Base-by-base conservation (phyloP, 768 basidiomycete species). In the Mycena rosella region DNA sequence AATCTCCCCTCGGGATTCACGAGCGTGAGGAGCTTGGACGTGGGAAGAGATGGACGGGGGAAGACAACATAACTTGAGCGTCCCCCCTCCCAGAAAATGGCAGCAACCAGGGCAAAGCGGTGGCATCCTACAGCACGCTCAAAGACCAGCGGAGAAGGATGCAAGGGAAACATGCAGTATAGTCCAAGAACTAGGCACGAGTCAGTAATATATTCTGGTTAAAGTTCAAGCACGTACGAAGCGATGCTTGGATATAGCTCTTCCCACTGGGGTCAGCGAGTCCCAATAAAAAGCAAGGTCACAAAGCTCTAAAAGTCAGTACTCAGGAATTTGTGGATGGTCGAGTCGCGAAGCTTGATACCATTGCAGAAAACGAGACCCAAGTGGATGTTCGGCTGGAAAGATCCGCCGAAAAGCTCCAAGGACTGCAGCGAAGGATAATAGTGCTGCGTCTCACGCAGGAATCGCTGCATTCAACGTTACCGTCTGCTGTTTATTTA, bases 221-320 rank as follows among this genome's bases (percentile, higher is more conserved):
- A n/a, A n/a, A n/a, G n/a, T n/a, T 17, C 14, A 32, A 49, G 14
- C 7, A 55, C 62, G n/a, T 32, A 63, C 62, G 24, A 63, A 63
- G 32, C n/a, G 42, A 27, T 63, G 62, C 27, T 55, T 54, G 24
- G 62, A 22, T 47, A 55, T 47, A 20, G 34, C 44, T 18, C 30
- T 32, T 22, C 42, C n/a, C 30, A 48, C 30, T 10, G 53, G 52
- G 1, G 53, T 26, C 42, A 63, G 62, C 2, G 62, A 54, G 22
- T 54, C 42, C 62, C 62, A 63, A 30, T 63, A 63, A 45, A 45
- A 38, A 9, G 15, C 29, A 30, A 63, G 45, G 36, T 63, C 62
- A 38, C 20, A 38, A 6, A 63, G 62, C 32, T 63, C 53, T 63
- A 18, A 32, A n/a, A n/a, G n/a, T n/a, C n/a, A 32, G n/a, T n/a